phyloP scores from a whole-genome alignment of 305 asterid genomes.

The Solanum aculeatissimum region DNA sequence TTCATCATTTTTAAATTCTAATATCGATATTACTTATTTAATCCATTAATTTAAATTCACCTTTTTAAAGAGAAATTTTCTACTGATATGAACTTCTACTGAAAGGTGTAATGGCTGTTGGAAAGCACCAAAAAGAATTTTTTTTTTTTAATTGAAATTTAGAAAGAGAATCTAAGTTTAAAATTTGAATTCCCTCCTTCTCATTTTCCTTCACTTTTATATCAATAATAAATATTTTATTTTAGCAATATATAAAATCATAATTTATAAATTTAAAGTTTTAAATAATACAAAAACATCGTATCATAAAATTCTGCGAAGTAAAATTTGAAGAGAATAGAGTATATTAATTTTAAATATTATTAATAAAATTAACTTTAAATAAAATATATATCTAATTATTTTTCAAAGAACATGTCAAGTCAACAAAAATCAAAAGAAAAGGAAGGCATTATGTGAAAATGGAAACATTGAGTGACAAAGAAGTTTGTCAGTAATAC shows the following conservation, averaged over 20 bases:
- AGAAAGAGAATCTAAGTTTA: background rate
- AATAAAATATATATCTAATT: background rate
- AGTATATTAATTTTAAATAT: background rate
- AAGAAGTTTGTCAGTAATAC: background rate
- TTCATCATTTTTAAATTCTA: no score
- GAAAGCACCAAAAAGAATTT: background rate
- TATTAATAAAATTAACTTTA: background rate
- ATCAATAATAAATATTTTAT: no score
- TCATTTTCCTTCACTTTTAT: no score
- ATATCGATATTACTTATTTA: no score
- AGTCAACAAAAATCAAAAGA: no score
- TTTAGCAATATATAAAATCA: no score
- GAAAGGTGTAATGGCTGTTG: background rate
- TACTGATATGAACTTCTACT: no score
- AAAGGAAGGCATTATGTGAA: background rate
- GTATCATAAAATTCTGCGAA: no score
- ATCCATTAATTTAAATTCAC: no score
- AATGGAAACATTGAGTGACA: background rate
- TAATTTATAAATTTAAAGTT: background rate
- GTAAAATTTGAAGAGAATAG: no score
- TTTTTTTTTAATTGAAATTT: background rate
- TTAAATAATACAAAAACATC: background rate
- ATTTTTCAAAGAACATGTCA: background rate
- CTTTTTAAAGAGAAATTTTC: no score
- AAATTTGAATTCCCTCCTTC: background rate